Evolutionary conservation across 805 yeast genomes (phyloP).

Genomic region (Candida saitoana): DNA sequence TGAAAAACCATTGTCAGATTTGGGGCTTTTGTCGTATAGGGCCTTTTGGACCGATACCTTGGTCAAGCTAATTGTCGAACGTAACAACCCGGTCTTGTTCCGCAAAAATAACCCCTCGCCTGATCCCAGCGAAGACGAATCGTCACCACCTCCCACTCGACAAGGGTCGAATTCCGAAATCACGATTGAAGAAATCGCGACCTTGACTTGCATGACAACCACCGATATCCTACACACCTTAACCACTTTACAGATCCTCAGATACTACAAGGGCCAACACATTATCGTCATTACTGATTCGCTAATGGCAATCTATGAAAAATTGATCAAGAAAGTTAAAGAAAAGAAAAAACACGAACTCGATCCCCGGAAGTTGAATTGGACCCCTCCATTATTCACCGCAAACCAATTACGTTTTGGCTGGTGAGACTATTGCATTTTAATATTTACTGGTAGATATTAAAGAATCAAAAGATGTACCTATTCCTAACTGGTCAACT

Average conservation of each 20-base stretch:
- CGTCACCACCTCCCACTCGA: constrained; percentile 18
- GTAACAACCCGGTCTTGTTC: constrained; percentile 36
- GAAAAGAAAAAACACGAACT: constrained; percentile 72
- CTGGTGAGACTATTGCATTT: constrained; percentile 49
- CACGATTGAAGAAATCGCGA: constrained; percentile 87
- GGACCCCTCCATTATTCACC: constrained; percentile 96
- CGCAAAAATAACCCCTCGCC: constrained; percentile 33
- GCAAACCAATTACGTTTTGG: constrained; percentile 95
- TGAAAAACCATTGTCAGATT: constrained; percentile 92
- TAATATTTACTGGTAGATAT: constrained; percentile 4
- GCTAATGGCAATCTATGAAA: constrained; percentile 70
- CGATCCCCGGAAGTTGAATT: constrained; percentile 64
- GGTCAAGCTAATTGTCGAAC: constrained; percentile 65
- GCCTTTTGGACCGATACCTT: constrained; percentile 95
- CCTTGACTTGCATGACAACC: constrained; percentile 89
- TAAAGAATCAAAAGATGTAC: not conserved
- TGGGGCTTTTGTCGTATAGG: constrained; percentile 88
- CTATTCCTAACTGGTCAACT: too few species aligned
- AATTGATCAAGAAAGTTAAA: constrained; percentile 44
- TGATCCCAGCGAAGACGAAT: constrained; percentile 32
- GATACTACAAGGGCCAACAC: constrained; percentile 95
- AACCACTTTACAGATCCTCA: constrained; percentile 82
- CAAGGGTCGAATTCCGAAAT: constrained; percentile 37
- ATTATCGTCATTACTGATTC: constrained; percentile 82
- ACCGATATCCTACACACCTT: constrained; percentile 92